phyloP scores from a whole-genome alignment of 495 filamentous ascomycete species.

The Trichoderma asperelloides region DNA sequence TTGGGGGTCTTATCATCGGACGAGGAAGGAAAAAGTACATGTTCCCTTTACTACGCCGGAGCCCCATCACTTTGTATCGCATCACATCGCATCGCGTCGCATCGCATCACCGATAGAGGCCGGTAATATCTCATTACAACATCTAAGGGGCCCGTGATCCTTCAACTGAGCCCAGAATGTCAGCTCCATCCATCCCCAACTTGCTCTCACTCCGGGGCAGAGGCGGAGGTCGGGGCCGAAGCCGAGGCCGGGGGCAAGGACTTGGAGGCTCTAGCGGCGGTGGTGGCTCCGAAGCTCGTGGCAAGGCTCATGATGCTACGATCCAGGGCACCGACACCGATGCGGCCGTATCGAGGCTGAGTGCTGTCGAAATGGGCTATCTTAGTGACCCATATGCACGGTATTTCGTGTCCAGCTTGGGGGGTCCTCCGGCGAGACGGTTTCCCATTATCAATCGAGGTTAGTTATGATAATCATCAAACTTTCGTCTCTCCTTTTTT shows the following conservation, averaged over 20 bases:
- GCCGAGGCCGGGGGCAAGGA: constrained; percentile 33
- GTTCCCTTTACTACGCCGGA: no score
- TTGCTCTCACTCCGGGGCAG: constrained; percentile 55
- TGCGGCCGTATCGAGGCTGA: constrained; percentile 78
- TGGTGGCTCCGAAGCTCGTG: constrained; percentile 10
- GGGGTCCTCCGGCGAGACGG: constrained; percentile 38
- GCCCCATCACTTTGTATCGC: background rate
- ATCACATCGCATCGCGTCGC: background rate
- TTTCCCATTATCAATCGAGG: constrained; percentile 92
- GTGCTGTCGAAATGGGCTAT: constrained; percentile 82
- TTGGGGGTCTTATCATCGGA: no score
- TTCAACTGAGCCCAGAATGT: constrained; percentile 37
- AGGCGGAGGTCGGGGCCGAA: constrained; percentile 34
- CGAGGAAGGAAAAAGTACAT: no score
- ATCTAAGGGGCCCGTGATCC: no score
- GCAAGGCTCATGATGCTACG: constrained; percentile 34
- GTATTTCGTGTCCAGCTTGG: constrained; percentile 45
- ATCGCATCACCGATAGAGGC: background rate
- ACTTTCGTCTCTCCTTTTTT: constrained; percentile 7
- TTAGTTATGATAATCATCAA: constrained; percentile 29
- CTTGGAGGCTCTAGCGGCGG: constrained; percentile 23
- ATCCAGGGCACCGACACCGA: constrained; percentile 90
- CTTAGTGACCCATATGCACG: constrained; percentile 71
- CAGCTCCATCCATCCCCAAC: constrained; percentile 66
- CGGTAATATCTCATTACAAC: background rate